Evolutionary conservation across 768 basidiomycete species (phyloP).

Genomic region (Kwoniella newhampshirensis): DNA sequence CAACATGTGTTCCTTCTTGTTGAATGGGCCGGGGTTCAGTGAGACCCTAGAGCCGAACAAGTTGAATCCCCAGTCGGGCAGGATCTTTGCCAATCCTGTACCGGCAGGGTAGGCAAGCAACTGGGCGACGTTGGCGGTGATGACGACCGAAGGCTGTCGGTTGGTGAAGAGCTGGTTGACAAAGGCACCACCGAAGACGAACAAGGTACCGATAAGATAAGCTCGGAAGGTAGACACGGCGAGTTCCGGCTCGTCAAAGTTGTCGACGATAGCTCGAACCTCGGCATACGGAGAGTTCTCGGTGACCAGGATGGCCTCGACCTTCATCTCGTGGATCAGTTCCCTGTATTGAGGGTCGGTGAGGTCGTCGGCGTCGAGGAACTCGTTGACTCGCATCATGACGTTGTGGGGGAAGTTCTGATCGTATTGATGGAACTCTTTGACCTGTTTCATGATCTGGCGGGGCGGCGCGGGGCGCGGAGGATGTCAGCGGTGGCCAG

Average conservation of each 20-base stretch:
- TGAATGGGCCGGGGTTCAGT: constrained; percentile 46
- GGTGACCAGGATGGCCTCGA: constrained; percentile 37
- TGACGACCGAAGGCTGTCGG: constrained; percentile 60
- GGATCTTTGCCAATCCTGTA: constrained; percentile 21
- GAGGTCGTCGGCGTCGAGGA: constrained; percentile 27
- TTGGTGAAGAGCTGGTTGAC: constrained; percentile 62
- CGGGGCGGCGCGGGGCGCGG: not conserved
- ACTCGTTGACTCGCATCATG: constrained; percentile 25
- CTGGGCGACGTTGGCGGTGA: constrained; percentile 74
- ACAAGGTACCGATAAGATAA: constrained; percentile 50
- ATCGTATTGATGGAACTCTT: constrained; percentile 32
- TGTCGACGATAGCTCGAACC: constrained; percentile 66
- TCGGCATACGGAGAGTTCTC: constrained; percentile 83
- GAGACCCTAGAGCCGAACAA: constrained; percentile 24
- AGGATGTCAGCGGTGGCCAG: no score
- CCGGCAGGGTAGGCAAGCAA: constrained; percentile 58
- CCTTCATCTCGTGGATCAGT: constrained; percentile 37
- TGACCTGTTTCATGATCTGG: constrained; percentile 28
- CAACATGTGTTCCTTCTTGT: constrained; percentile 49
- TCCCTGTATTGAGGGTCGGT: constrained; percentile 25
- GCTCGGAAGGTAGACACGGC: constrained; percentile 45
- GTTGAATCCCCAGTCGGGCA: constrained; percentile 28
- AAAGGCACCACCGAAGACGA: constrained; percentile 57
- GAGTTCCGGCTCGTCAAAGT: constrained; percentile 38
- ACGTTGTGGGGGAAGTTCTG: constrained; percentile 35